Evolutionary conservation across 306 rosid species (phyloP).

Genomic region (Cyclanthera cordifolia): DNA sequence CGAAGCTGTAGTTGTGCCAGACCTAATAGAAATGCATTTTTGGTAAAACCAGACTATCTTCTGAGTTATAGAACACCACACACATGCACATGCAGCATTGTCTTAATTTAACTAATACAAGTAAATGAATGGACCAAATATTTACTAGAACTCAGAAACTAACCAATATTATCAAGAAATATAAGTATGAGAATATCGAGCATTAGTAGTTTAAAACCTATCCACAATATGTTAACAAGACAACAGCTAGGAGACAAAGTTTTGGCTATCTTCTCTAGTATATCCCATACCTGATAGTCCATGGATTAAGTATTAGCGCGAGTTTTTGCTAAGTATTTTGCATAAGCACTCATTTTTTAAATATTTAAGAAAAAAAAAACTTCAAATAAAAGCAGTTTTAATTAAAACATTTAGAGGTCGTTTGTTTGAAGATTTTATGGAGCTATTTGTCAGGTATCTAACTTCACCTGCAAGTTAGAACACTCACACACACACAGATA

Average conservation of each 20-base stretch:
- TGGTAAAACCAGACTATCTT: constrained; percentile 18
- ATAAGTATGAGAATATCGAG: not conserved
- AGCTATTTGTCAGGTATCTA: too few relatives aligned
- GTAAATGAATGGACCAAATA: not conserved
- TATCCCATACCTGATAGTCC: not conserved
- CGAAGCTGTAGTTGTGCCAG: constrained; percentile 98
- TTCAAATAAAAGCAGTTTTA: too few relatives aligned
- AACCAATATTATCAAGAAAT: not conserved
- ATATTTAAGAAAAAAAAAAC: too few relatives aligned
- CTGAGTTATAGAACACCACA: not conserved
- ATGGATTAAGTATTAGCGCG: not conserved
- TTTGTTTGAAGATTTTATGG: too few relatives aligned
- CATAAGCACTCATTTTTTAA: too few relatives aligned
- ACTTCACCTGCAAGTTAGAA: too few relatives aligned
- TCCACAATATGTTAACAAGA: not conserved
- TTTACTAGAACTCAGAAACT: not conserved
- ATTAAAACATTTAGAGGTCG: too few relatives aligned
- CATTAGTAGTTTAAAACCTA: not conserved
- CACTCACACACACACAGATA: too few relatives aligned
- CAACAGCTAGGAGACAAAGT: not conserved
- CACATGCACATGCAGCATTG: not conserved
- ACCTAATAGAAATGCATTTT: constrained; percentile 42
- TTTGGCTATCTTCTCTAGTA: not conserved
- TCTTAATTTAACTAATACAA: not conserved
- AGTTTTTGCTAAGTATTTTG: too few relatives aligned